These are phyloP conservation scores for Termitomyces heimii DNA, from an alignment of 768 basidiomycete genomes.

Conservation along the genomic window DNA sequence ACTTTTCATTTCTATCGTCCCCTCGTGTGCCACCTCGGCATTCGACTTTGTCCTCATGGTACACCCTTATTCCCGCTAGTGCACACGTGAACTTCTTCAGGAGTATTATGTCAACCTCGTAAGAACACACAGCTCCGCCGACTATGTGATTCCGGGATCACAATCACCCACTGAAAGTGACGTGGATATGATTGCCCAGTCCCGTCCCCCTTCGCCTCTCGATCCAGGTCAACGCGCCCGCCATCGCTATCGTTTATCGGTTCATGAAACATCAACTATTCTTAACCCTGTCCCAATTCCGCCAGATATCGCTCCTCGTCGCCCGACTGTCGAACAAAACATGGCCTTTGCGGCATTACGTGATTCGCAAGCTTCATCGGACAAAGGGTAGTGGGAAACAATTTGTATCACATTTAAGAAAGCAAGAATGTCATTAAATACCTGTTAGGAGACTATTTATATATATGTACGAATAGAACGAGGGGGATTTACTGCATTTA, in stretches of 20 bases:
- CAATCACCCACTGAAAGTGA: constrained; percentile 45
- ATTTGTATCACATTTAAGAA: constrained; percentile 6
- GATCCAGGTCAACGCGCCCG: constrained; percentile 12
- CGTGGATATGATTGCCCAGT: constrained; percentile 48
- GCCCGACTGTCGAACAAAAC: constrained; percentile 76
- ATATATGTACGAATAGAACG: background rate
- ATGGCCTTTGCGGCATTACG: constrained; percentile 76
- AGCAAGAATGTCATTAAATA: background rate
- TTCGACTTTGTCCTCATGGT: constrained; percentile 21
- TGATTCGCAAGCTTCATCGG: constrained; percentile 32
- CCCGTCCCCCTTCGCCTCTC: constrained; percentile 47
- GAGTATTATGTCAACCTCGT: constrained; percentile 94
- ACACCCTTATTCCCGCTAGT: constrained; percentile 44
- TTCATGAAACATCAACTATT: constrained; percentile 34
- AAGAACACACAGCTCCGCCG: constrained; percentile 67
- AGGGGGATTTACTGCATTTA: constrained; percentile 1
- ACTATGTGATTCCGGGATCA: constrained; percentile 46
- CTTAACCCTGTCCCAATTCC: constrained; percentile 33
- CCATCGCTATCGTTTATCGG: constrained; percentile 19
- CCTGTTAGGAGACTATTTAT: background rate
- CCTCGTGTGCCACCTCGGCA: constrained; percentile 8
- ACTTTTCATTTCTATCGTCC: constrained; percentile 8
- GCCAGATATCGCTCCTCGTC: constrained; percentile 36
- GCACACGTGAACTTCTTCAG: constrained; percentile 85
- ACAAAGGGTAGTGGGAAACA: background rate